phyloP scores from a whole-genome alignment of 176 grass and related monocot genomes.

The Chloris gayana region DNA sequence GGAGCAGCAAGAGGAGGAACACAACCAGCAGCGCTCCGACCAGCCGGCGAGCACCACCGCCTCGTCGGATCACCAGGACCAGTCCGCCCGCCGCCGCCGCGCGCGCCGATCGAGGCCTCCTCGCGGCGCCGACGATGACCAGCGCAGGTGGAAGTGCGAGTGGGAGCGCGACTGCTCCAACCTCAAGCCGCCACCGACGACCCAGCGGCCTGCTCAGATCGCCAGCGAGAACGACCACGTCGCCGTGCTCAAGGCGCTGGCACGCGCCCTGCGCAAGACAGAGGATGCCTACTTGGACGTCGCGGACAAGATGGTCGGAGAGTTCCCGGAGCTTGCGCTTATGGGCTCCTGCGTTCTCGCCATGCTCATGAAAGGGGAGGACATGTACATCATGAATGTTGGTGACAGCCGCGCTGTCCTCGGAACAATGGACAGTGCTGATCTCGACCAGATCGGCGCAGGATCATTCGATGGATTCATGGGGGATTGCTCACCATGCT shows the following conservation, averaged over 20 bases:
- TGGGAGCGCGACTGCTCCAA: constrained; percentile 51
- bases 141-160: constrained; percentile 47
- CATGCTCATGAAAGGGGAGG: constrained; percentile 88
- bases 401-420: constrained; percentile 91
- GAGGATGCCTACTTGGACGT: constrained; percentile 76
- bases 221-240: constrained; percentile 55
- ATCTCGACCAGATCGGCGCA: constrained; percentile 62
- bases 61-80: constrained; percentile 26
- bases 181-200: constrained; percentile 42
- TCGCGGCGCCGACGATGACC: constrained; percentile 28
- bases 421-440: constrained; percentile 55
- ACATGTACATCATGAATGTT: constrained; percentile 96
- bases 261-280: constrained; percentile 68
- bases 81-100: constrained; percentile 24
- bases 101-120: constrained; percentile 20
- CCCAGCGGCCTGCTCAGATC: constrained; percentile 6
- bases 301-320: constrained; percentile 74
- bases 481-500: constrained; percentile 46
- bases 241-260: constrained; percentile 80
- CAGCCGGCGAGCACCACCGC: constrained; percentile 36
- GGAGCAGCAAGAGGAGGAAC: constrained; percentile 20
- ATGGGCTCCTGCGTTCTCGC: constrained; percentile 94
- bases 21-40: neutral
- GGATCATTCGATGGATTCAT: constrained; percentile 56
- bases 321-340: constrained; percentile 84